A percentile compares a stretch with the other conserved stretches of the same genome.
Evolutionary conservation across 768 basidiomycete genomes (phyloP).

Genomic region (Suillus weaverae): DNA sequence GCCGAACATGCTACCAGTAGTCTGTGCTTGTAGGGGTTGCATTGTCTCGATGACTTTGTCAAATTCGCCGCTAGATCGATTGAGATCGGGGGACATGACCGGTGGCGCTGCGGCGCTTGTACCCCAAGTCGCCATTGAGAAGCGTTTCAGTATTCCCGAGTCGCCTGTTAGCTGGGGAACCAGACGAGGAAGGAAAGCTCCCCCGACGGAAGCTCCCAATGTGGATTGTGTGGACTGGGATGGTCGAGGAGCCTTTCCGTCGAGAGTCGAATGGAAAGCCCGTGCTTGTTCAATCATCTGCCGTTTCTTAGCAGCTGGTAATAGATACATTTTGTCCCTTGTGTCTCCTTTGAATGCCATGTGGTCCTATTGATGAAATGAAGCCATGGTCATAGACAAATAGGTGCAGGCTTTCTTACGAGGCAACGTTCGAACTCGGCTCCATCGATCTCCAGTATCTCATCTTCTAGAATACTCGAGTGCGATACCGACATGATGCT

Average conservation of each 20-base stretch:
- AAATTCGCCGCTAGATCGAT: slow-evolving; percentile 42
- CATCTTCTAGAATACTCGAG: slow-evolving; percentile 26
- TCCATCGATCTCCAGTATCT: slow-evolving; percentile 35
- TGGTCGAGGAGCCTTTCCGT: slow-evolving; percentile 30
- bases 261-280: slow-evolving; percentile 36
- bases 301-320: slow-evolving; percentile 63
- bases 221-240: slow-evolving; percentile 45
- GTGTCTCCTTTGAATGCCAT: slow-evolving; percentile 73
- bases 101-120: slow-evolving; percentile 36
- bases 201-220: slow-evolving; percentile 59
- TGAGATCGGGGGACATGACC: slow-evolving; percentile 30
- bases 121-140: slow-evolving; percentile 68
- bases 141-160: slow-evolving; percentile 61
- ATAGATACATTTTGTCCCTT: slow-evolving; percentile 58
- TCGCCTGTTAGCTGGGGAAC: slow-evolving; percentile 79
- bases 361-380: slow-evolving; percentile 51
- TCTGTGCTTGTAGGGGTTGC: slow-evolving; percentile 57
- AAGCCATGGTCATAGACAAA: slow-evolving; percentile 8
- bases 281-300: slow-evolving; percentile 63
- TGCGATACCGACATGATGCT: slow-evolving; percentile 16
- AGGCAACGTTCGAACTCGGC: slow-evolving; percentile 69
- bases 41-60: slow-evolving; percentile 29
- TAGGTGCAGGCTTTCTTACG: slow-evolving; percentile 39
- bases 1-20: slow-evolving; percentile 74
- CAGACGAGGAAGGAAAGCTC: slow-evolving; percentile 60